phyloP scores from a whole-genome alignment of 2,329 filamentous ascomycete species.

The Alternaria ethzedia region DNA sequence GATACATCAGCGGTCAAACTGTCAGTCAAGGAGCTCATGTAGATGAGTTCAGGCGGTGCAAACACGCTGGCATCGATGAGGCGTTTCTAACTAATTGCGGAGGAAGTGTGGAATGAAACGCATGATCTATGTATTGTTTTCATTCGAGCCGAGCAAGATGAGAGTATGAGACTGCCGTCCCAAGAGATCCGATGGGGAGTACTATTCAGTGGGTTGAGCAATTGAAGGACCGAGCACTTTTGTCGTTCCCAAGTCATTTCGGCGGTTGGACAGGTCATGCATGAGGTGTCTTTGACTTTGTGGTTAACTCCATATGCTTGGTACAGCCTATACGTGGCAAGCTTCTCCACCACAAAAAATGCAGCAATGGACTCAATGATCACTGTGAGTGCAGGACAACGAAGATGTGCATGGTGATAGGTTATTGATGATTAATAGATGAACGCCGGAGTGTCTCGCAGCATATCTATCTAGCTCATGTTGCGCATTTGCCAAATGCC shows the following conservation, averaged over 20 bases:
- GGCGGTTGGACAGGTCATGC: too few relatives aligned
- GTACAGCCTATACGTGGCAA: background rate
- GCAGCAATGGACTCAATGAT: background rate
- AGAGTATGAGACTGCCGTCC: background rate
- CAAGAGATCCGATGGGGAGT: background rate
- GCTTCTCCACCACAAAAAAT: background rate
- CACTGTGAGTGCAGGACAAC: background rate
- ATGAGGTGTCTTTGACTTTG: background rate
- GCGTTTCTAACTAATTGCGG: background rate
- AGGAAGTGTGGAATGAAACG: background rate
- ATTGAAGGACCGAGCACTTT: background rate
- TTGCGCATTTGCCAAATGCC: background rate
- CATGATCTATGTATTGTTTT: background rate
- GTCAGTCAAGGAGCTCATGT: background rate
- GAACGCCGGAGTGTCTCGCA: background rate
- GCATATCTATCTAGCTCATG: background rate
- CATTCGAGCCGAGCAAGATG: background rate
- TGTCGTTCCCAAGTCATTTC: background rate
- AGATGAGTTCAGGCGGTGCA: background rate
- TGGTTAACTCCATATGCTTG: background rate
- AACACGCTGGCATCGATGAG: background rate
- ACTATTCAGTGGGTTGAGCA: background rate
- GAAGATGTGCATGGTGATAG: background rate
- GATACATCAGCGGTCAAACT: background rate
- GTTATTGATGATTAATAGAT: background rate